Evolutionary conservation across 1,284 basidiomycete genomes (phyloP).

Genomic region (Ustilago esculenta): DNA sequence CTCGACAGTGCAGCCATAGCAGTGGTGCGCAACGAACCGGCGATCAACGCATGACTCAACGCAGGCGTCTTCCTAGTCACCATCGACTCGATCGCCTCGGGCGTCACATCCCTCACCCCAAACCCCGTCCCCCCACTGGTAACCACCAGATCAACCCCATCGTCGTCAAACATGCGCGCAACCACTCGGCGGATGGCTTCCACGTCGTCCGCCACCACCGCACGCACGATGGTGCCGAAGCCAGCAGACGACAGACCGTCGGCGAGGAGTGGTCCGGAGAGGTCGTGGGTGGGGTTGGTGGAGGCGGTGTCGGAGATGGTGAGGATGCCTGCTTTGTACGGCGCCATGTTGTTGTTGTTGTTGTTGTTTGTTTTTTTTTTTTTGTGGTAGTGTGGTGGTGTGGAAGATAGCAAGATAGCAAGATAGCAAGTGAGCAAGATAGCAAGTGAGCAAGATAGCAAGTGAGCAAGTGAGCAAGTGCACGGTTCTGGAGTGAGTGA

Average conservation of each 20-base stretch:
- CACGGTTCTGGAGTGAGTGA: too few species aligned
- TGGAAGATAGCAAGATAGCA: too few species aligned
- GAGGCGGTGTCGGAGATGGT: conserved; percentile 55
- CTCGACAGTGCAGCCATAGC: conserved; percentile 82
- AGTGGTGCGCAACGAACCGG: conserved; percentile 77
- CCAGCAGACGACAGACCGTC: conserved; percentile 5
- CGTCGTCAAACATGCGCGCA: conserved; percentile 13
- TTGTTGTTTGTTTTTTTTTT: not conserved
- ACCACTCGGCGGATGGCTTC: conserved; percentile 5
- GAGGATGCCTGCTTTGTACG: conserved; percentile 22
- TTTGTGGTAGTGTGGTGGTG: too few species aligned
- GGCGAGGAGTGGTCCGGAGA: conserved; percentile 47
- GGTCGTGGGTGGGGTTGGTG: conserved; percentile 26
- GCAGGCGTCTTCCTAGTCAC: conserved; percentile 80
- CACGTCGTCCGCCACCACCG: conserved; percentile 43
- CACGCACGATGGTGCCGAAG: conserved; percentile 7
- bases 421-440: too few species aligned
- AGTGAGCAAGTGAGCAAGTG: too few species aligned
- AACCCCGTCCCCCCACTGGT: conserved; percentile 89
- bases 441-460: too few species aligned
- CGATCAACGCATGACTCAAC: conserved; percentile 79
- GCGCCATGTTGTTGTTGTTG: not conserved
- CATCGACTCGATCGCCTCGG: conserved; percentile 79
- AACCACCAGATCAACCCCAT: conserved; percentile 66
- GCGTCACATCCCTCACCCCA: conserved; percentile 79